Base-by-base conservation (phyloP, 306 rosid genomes). In the Vigna angularis region DNA sequence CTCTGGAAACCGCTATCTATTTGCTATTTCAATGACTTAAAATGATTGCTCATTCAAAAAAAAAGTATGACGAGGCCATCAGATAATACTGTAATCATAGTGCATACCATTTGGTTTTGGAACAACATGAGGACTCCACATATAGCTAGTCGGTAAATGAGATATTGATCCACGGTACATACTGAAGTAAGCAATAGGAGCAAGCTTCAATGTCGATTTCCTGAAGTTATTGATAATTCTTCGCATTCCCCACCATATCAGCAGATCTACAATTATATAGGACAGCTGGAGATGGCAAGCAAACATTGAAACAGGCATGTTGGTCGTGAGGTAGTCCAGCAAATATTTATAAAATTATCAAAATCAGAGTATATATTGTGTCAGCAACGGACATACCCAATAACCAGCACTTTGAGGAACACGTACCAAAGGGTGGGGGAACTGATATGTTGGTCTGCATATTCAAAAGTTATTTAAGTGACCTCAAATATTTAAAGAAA, bases 91-190 rank as follows among this genome's bases (percentile, higher is more conserved):
- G 65, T 53, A 45, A 72, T 47, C 70, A 36, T 61, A 74, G 72
- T 50, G 16, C 86, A 30, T 88, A 95, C 99, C 99, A 65, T 81
- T 86, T 44, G 99, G 99, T 86, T 95, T 95, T 10, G 98, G 91
- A 76, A 95, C 99, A 85, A 95, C 87, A 76, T 90, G 93, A 66
- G 98, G 91, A 86, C 98, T 95, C 99, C 99, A 95, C 94, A 95
- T 85, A 74, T 95, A 93, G 86, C 87, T 92, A 5, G 98, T 95
- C 52, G 99, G 99, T 79, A 95, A 90, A 88, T 95, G 98, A 87
- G 99, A 85, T 83, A 93, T 83, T 42, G 99, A 95, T 85, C 97
- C 98, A 24, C 91, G 95, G 79, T 95, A 95, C 57, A 88, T 91
- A 81, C 96, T 95, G 81, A 95, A 91, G 89, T 95, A 95, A 52